Base-by-base conservation (phyloP, 495 filamentous ascomycete species). In the Penicillium samsonianum region DNA sequence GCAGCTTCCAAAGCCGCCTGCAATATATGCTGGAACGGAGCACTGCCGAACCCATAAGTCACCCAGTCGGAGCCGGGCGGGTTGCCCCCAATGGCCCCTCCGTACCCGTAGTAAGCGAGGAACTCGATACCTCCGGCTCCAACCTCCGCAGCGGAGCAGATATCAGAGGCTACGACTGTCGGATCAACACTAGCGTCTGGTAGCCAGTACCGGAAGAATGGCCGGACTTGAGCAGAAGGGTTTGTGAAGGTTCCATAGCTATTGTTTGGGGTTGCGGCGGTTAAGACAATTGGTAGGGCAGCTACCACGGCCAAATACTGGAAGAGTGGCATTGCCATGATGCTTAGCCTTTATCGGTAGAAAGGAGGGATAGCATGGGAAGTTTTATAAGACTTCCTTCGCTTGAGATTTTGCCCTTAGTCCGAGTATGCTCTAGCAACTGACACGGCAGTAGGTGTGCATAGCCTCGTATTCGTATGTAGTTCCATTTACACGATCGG, bases 201-300 rank as follows among this genome's bases (percentile, higher is more conserved):
- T 16, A 76, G 58, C 70, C 71, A 71, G 67, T 75, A 75, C 0
- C 72, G 65, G 55, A 73, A 75, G 20, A 65, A 67, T 11, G 71
- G 72, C 10, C 72, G 61, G 37, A 71, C 60, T 28, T 53, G 44
- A 6, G 53, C 41, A 1, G 71, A 68, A 12, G 72, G 72, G 49
- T 56, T 60, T 22, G 53, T 40, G 22, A 46, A 46, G 4, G 43
- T 20, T 0, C 43, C 43, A 28, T 28, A 7, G 26, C 8, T 7
- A 1, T 5, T 10, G 5, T 28, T 28, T 28, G 26, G 8, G 8
- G 26, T 28, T 28, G 26, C 26, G 26, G 26, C 10, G 26, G 26
- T 9, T 28, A 9, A 28, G 26, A 10, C 26, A 10, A 28, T 10
- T 9, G 10, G 26, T 10, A 28, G 26, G 8, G 26, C 8, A 9